Conservation (phyloP, 371 early-diverging fungal genomes). For the Phascolomyces articulosus region DNA sequence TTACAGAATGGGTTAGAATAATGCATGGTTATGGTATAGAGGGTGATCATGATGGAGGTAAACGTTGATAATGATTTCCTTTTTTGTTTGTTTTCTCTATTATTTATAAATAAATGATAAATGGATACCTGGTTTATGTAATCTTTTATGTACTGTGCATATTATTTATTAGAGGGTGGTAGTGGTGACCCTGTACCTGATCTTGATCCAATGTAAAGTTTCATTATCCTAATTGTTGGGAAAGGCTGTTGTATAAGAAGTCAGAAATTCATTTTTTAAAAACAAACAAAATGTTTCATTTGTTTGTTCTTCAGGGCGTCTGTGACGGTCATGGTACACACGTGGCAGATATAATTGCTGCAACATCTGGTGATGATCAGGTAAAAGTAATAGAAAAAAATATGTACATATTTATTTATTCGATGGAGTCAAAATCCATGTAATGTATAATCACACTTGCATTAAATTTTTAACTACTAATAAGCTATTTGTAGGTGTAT, state of each 20-base stretch:
- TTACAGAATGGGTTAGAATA: constrained; percentile 26
- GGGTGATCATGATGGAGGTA: constrained; percentile 43
- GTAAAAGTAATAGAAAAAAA: too few relatives aligned
- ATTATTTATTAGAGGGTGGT: background rate
- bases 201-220: constrained; percentile 27
- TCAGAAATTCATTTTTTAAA: background rate
- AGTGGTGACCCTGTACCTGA: constrained; percentile 12
- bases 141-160: background rate
- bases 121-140: background rate
- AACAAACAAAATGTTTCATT: background rate
- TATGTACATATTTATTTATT: background rate
- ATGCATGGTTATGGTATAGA: constrained; percentile 68
- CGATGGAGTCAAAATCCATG: too few relatives aligned
- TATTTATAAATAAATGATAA: background rate
- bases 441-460: too few relatives aligned
- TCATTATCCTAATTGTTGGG: background rate
- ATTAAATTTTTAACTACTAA: too few relatives aligned
- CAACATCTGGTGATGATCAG: constrained; percentile 33
- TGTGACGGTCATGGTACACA: constrained; percentile 61
- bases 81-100: background rate
- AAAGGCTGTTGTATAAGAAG: background rate
- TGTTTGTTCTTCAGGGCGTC: constrained; percentile 14
- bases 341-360: constrained; percentile 68
- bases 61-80: background rate
- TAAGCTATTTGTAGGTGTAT: constrained; percentile 27